Conservation (phyloP, 176 grass and related monocot species). For the Aegilops sharonensis region DNA sequence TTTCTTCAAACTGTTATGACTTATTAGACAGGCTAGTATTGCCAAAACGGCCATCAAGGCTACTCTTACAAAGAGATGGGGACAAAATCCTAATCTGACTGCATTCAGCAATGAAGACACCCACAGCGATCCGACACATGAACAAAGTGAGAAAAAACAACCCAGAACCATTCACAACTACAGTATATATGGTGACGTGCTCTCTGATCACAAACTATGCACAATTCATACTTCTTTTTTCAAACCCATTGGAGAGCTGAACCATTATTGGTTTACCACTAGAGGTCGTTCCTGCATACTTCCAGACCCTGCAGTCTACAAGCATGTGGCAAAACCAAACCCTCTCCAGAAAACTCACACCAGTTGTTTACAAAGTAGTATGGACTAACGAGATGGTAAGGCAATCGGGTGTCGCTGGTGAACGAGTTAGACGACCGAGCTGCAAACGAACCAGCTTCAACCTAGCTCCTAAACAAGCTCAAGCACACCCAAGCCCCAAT, state of each 20-base stretch:
- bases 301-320: background rate
- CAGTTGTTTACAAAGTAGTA: background rate
- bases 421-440: background rate
- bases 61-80: background rate
- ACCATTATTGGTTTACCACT: background rate
- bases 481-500: background rate
- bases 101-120: constrained; percentile 4
- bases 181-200: background rate
- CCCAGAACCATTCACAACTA: background rate
- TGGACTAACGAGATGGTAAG: background rate
- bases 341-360: background rate
- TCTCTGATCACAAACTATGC: background rate
- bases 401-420: background rate
- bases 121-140: background rate
- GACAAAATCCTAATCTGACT: constrained; percentile 15
- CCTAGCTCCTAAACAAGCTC: background rate
- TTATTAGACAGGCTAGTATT: background rate
- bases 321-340: background rate
- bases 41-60: background rate
- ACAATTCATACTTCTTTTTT: background rate
- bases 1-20: background rate
- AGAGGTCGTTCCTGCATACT: background rate
- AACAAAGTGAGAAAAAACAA: background rate
- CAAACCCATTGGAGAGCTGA: background rate
- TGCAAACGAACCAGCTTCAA: background rate